Base-by-base conservation (phyloP, 257 asterid genomes). In the Knoxia roxburghii region DNA sequence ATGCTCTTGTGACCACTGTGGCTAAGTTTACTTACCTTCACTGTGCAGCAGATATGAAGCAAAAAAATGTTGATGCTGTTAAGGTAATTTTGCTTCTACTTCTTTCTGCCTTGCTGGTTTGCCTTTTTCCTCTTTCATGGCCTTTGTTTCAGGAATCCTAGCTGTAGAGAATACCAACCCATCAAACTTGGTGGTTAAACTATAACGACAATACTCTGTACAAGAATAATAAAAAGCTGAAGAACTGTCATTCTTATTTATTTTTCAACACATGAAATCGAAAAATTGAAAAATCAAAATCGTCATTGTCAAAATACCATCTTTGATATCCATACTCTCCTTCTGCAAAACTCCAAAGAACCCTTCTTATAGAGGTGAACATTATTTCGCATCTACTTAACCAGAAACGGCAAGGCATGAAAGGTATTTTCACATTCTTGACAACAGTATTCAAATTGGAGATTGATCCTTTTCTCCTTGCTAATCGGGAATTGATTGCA, bases 11-110 rank as follows among this genome's bases (percentile, higher is more conserved):
- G 66, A 94, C 99, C 76, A 80, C 97, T 69, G 95, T 94, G 82
- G 99, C 99, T 26, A 94, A 94, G 83, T 94, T 94, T 70, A 94
- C 99, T 35, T 73, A 90, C 79, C 99, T 94, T 76, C 99, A 94
- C 71, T 90, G 97, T 76, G 99, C 97, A 51, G 97, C 96, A 69
- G 99, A 94, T 75, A 94, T 94, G 97, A 94, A 94, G 79, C 99
- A 94, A 85, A 94, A 94, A 72, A 90, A 88, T 85, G 90, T 94
- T 50, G 96, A 94, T 78, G 86, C 97, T 65, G 97, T 94, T 68
- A 94, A 94, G 96, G 99, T 93, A 86, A 45, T 67, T 35, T 53
- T 64, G 61, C 24, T 54, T 82, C 40, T 67, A 53, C 65, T 60
- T 72, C 43, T 64, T 57, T 74, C 33, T 61, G 64, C 73, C 70